Conservation (phyloP, 2,329 filamentous ascomycete genomes). For the Colletotrichum cuscutae region DNA sequence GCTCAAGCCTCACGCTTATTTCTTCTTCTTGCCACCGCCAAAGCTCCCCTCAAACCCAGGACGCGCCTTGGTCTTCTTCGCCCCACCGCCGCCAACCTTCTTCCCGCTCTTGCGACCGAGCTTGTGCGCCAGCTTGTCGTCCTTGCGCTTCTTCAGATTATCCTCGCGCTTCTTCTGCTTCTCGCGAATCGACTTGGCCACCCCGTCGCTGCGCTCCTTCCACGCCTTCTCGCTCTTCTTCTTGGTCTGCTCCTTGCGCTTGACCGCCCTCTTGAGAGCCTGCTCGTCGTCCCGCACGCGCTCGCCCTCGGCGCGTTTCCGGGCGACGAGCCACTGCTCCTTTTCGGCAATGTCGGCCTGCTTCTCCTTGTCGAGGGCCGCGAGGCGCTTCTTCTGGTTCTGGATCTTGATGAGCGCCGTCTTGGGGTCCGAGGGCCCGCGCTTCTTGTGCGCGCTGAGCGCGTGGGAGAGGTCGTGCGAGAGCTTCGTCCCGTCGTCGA, state of each 20-base stretch:
- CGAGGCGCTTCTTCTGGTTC: slow-evolving; percentile 84
- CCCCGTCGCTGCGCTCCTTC: slow-evolving; percentile 76
- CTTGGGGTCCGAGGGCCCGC: slow-evolving; percentile 85
- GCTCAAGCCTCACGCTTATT: not conserved
- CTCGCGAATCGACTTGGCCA: slow-evolving; percentile 80
- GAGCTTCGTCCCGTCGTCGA: slow-evolving; percentile 84
- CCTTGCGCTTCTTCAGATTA: slow-evolving; percentile 78
- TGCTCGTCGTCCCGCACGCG: slow-evolving; percentile 88
- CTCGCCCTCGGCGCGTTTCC: slow-evolving; percentile 89
- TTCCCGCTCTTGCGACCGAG: slow-evolving; percentile 64
- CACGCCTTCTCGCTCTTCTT: slow-evolving; percentile 93
- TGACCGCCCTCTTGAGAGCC: slow-evolving; percentile 91
- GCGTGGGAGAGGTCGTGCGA: slow-evolving; percentile 77
- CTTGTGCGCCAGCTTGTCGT: slow-evolving; percentile 73
- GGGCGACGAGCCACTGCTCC: slow-evolving; percentile 91
- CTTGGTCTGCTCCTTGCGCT: slow-evolving; percentile 90
- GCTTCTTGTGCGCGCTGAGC: slow-evolving; percentile 67
- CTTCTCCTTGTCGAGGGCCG: slow-evolving; percentile 80
- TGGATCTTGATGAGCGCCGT: slow-evolving; percentile 88
- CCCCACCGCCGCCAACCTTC: slow-evolving; percentile 50
- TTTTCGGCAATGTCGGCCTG: slow-evolving; percentile 90
- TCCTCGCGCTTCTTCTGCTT: slow-evolving; percentile 86
- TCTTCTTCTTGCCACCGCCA: slow-evolving; percentile 62
- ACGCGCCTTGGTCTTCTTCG: slow-evolving; percentile 58
- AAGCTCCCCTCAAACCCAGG: slow-evolving; percentile 79